Base-by-base conservation (phyloP, 1,284 basidiomycete species). In the Agaricales sp. region DNA sequence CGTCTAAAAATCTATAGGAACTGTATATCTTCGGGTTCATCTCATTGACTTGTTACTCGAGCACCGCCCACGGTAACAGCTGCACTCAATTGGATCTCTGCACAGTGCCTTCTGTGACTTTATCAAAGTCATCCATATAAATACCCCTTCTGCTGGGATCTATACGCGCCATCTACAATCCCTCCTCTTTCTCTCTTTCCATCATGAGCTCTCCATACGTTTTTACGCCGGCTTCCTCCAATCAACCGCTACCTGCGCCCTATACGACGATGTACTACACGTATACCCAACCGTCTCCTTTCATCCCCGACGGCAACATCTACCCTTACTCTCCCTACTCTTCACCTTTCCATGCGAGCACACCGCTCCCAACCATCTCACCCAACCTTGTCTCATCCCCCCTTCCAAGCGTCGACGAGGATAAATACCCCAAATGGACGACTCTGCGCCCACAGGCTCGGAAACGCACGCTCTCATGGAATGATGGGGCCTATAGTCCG, bases 191-290 rank as follows among this genome's bases (percentile, higher is more conserved):
- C n/a, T n/a, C n/a, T n/a, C n/a, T n/a, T n/a, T n/a, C 46, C 22
- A 58, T 46, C 25, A 73, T 73, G 71, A 63, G 68, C 24, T 58
- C 46, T 13, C 69, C 71, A 50, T 73, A 62, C 54, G 54, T 68
- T 24, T 74, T 66, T 45, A 62, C 61, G 1, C 67, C 68, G 4
- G 43, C 30, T n/a, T 54, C 14, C 35, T 50, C 6, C 23, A 61
- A 19, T 64, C 55, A 44, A 55, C 65, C 48, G 58, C 59, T 24
- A 58, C 66, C 12, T 62, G 11, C 30, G 8, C 30, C 30, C 30
- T 8, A 8, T 11, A 35, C 30, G 30, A 35, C 62, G n/a, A 0
- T 57, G 0, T 62, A 61, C 48, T 54, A 55, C n/a, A 54, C 60
- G 24, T 50, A 51, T 0, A 63, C 61, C 14, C 55, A 56, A 22